Conservation (phyloP, 1,284 basidiomycete genomes). For the Malassezia obtusa region DNA sequence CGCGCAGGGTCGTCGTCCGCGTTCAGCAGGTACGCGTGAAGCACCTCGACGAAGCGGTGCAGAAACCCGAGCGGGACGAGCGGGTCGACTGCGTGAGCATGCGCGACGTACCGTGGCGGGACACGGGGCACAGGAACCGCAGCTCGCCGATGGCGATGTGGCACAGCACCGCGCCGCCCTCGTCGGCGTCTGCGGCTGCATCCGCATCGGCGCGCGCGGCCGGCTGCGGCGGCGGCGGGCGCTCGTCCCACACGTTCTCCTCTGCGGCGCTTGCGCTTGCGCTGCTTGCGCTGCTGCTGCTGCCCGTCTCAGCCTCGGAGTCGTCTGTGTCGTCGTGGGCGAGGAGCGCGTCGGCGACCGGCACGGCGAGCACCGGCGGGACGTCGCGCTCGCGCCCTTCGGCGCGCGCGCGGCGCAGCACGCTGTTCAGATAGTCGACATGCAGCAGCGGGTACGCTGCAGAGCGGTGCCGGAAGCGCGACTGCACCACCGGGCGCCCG, state of each 20-base stretch:
- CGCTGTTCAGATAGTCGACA: slow-evolving; percentile 65
- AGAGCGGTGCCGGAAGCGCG: slow-evolving; percentile 70
- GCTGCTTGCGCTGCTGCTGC: no score
- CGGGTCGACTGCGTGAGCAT: slow-evolving; percentile 61
- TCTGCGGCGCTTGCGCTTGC: slow-evolving; percentile 5
- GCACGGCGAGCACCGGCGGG: slow-evolving; percentile 10
- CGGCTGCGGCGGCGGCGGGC: neutral
- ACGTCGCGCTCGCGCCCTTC: slow-evolving; percentile 6
- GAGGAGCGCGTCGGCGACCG: slow-evolving; percentile 9
- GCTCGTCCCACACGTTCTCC: slow-evolving; percentile 20
- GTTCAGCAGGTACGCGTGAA: slow-evolving; percentile 37
- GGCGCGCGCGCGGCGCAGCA: neutral
- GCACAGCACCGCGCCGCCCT: slow-evolving; percentile 57
- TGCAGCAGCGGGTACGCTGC: slow-evolving; percentile 72
- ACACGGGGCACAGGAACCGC: slow-evolving; percentile 68
- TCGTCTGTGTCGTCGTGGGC: no score
- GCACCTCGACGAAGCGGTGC: slow-evolving; percentile 62
- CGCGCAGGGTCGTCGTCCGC: slow-evolving; percentile 19
- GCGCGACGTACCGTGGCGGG: slow-evolving; percentile 60
- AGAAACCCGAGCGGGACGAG: slow-evolving; percentile 80
- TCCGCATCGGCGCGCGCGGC: neutral
- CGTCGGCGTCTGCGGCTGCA: neutral
- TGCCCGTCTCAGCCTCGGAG: no score
- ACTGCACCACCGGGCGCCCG: slow-evolving; percentile 81
- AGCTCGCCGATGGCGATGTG: slow-evolving; percentile 67